Conservation (phyloP, 345 rosid species). For the Jatropha curcas region DNA sequence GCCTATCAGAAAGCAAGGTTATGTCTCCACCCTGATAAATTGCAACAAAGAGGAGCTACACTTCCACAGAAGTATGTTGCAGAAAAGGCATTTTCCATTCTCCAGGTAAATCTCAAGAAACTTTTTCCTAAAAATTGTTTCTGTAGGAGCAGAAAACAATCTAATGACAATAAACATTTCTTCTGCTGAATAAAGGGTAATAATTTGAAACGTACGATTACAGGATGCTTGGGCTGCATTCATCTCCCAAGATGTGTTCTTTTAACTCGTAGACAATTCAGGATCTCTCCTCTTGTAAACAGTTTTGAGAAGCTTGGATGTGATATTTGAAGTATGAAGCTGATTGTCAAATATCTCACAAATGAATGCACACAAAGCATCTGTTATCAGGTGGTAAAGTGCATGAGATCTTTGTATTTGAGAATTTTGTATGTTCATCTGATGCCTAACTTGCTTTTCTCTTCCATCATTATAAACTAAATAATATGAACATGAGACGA, state of each 20-base stretch:
- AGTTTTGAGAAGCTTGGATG: not conserved
- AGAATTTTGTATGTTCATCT: constrained; percentile 5
- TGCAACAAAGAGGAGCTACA: constrained; percentile 84
- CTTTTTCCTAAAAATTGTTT: not conserved
- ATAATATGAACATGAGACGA: not conserved
- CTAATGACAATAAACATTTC: not conserved
- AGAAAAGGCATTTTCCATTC: constrained; percentile 65
- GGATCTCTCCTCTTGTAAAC: not conserved
- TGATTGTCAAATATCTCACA: not conserved
- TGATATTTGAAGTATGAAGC: not conserved
- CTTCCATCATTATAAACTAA: not conserved
- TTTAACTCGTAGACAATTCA: constrained; percentile 23
- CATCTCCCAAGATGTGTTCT: constrained; percentile 51
- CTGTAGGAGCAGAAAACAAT: not conserved
- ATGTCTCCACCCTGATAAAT: constrained; percentile 92
- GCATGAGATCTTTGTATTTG: not conserved
- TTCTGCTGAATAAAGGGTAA: not conserved
- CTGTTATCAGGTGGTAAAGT: not conserved
- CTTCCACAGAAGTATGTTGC: constrained; percentile 67
- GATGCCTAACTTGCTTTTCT: not conserved
- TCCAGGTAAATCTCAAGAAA: constrained; percentile 67
- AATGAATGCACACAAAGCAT: not conserved
- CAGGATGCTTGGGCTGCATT: constrained; percentile 81
- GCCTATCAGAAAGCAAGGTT: constrained; percentile 91
- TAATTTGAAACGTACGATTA: constrained; percentile 14